Evolutionary conservation across 1,139 yeast genomes (phyloP).

Genomic region (Hansenula sp.): DNA sequence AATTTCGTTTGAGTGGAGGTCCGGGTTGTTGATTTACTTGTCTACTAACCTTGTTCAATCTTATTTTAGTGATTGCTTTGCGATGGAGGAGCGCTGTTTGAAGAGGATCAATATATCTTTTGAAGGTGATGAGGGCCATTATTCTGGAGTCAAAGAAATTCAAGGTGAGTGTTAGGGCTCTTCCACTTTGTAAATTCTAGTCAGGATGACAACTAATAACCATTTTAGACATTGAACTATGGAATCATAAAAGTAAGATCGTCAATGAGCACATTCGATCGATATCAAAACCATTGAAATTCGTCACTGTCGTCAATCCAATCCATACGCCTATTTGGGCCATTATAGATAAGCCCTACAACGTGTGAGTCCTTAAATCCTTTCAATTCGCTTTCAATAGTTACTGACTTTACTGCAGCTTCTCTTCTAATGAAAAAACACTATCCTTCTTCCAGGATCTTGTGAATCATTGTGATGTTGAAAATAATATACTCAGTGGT

Average conservation of each 20-base stretch:
- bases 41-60: no score
- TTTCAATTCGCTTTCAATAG: no score
- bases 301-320: conserved; percentile 17
- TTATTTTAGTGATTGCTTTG: no score
- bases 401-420: conserved; percentile 8
- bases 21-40: no score
- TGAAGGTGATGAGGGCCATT: background rate
- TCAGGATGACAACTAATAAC: background rate
- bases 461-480: conserved; percentile 13
- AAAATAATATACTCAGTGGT: conserved; percentile 7
- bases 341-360: conserved; percentile 22
- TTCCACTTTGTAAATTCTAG: background rate
- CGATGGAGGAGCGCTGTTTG: background rate
- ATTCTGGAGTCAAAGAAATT: background rate
- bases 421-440: conserved; percentile 14
- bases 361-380: conserved; percentile 15
- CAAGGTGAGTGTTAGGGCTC: conserved; percentile 6
- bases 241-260: conserved; percentile 22
- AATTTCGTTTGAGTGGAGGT: no score
- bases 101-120: background rate
- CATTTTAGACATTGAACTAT: conserved; percentile 18
- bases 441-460: conserved; percentile 11
- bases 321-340: conserved; percentile 21
- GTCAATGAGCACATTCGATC: conserved; percentile 15
- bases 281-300: conserved; percentile 4